Evolutionary conservation across 1,139 yeast species (phyloP).

Genomic region (Scheffersomyces stambukii): DNA sequence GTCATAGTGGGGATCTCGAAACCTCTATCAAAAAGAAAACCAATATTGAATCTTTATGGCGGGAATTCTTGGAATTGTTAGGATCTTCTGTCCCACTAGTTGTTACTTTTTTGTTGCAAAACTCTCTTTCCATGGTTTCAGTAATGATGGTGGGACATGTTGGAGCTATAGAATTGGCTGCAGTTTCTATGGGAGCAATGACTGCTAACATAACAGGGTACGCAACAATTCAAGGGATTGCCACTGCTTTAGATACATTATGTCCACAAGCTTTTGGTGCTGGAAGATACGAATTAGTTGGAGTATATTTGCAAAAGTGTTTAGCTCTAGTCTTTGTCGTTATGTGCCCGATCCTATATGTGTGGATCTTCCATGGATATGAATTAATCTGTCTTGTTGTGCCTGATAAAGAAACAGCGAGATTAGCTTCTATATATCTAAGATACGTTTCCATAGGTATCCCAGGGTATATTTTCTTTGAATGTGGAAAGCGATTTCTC

Average conservation of each 20-base stretch:
- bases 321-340: slow-evolving; percentile 45
- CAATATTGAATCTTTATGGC: too few species aligned
- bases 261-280: slow-evolving; percentile 64
- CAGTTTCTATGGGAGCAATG: slow-evolving; percentile 62
- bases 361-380: slow-evolving; percentile 49
- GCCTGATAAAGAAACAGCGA: slow-evolving; percentile 47
- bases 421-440: slow-evolving; percentile 48
- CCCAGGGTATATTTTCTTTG: slow-evolving; percentile 66
- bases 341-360: slow-evolving; percentile 44
- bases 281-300: slow-evolving; percentile 47
- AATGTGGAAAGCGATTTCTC: slow-evolving; percentile 65
- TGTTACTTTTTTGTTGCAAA: slow-evolving; percentile 50
- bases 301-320: slow-evolving; percentile 52
- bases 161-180: slow-evolving; percentile 56
- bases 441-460: slow-evolving; percentile 49
- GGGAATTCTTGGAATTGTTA: slow-evolving; percentile 41
- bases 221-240: slow-evolving; percentile 55
- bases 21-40: too few species aligned
- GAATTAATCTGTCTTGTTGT: slow-evolving; percentile 31
- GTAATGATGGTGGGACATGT: slow-evolving; percentile 60
- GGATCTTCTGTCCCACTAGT: slow-evolving; percentile 50
- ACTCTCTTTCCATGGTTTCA: slow-evolving; percentile 54
- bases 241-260: slow-evolving; percentile 55
- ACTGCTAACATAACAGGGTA: slow-evolving; percentile 57
- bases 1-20: too few species aligned